A percentile compares a stretch with the other conserved stretches of the same genome.
Evolutionary conservation across 2,329 filamentous ascomycete species (phyloP).

Genomic region (Aspergillus clavatus): DNA sequence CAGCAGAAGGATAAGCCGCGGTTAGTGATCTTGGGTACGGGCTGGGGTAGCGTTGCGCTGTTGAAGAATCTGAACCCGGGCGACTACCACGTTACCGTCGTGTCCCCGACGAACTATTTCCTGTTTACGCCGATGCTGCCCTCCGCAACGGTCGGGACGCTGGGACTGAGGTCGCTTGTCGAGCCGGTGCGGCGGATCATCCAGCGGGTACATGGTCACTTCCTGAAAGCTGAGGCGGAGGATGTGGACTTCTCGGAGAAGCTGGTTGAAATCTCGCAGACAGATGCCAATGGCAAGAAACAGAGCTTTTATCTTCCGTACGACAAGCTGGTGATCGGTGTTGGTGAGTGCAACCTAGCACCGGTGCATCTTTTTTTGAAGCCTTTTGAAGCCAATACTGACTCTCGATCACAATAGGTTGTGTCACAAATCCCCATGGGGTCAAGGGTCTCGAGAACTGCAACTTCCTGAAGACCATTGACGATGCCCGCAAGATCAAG

Average conservation of each 20-base stretch:
- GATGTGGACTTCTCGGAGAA: conserved; percentile 90
- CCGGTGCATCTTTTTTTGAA: too few relatives aligned
- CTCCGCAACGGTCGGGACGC: conserved; percentile 90
- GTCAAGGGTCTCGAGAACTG: conserved; percentile 93
- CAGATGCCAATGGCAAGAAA: conserved; percentile 65
- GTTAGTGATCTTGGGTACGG: conserved; percentile 85
- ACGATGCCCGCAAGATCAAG: conserved; percentile 82
- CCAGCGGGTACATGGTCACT: conserved; percentile 73
- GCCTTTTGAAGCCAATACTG: conserved; percentile 2
- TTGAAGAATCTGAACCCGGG: conserved; percentile 85
- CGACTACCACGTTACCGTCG: conserved; percentile 92
- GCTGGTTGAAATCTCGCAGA: conserved; percentile 77
- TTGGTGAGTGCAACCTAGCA: conserved; percentile 53
- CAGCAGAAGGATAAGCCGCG: conserved; percentile 81
- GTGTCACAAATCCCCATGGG: conserved; percentile 88
- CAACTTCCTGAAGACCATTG: conserved; percentile 91
- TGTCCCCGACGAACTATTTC: conserved; percentile 95
- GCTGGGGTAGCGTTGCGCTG: conserved; percentile 90
- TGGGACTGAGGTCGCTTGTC: conserved; percentile 84
- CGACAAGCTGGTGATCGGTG: conserved; percentile 89
- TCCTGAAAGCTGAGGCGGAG: conserved; percentile 79
- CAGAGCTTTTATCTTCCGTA: conserved; percentile 90
- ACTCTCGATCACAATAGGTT: conserved; percentile 47
- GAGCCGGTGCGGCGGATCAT: conserved; percentile 89
- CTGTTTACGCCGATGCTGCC: conserved; percentile 97